A percentile compares a stretch with the other conserved stretches of the same genome.
phyloP scores from a whole-genome alignment of 495 filamentous ascomycete species.

The Aspergillus ellipticus region DNA sequence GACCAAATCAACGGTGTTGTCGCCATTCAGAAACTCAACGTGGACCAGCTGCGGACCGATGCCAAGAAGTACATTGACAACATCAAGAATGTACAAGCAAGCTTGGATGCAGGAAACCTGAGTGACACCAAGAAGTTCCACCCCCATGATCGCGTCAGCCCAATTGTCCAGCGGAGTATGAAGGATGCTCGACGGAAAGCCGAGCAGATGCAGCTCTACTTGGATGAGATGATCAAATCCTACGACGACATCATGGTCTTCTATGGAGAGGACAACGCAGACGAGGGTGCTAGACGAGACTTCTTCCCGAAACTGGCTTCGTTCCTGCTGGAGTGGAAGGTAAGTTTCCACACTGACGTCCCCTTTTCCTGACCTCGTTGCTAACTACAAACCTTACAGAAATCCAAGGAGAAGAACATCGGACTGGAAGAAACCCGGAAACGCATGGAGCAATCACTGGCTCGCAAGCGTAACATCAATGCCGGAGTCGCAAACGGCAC shows the following conservation, averaged over 20 bases:
- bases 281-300: conserved; percentile 91
- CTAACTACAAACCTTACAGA: conserved; percentile 33
- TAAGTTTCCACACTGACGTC: conserved; percentile 30
- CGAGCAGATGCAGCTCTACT: conserved; percentile 89
- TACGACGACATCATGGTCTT: conserved; percentile 97
- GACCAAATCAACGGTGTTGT: conserved; percentile 83
- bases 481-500: conserved; percentile 48
- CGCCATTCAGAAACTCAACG: conserved; percentile 85
- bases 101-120: conserved; percentile 88
- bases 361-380: not conserved
- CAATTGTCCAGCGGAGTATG: conserved; percentile 89
- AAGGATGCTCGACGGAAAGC: conserved; percentile 95
- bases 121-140: conserved; percentile 98
- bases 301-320: conserved; percentile 94
- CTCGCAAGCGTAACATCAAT: conserved; percentile 72
- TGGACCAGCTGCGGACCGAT: conserved; percentile 84
- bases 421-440: conserved; percentile 74
- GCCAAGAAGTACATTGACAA: conserved; percentile 95
- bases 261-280: conserved; percentile 89
- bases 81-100: conserved; percentile 86
- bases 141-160: conserved; percentile 89
- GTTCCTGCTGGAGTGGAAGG: conserved; percentile 92
- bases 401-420: conserved; percentile 89
- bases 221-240: conserved; percentile 86
- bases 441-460: conserved; percentile 84